Base-by-base conservation (phyloP, 768 basidiomycete genomes). In the Tulasnella sp. region DNA sequence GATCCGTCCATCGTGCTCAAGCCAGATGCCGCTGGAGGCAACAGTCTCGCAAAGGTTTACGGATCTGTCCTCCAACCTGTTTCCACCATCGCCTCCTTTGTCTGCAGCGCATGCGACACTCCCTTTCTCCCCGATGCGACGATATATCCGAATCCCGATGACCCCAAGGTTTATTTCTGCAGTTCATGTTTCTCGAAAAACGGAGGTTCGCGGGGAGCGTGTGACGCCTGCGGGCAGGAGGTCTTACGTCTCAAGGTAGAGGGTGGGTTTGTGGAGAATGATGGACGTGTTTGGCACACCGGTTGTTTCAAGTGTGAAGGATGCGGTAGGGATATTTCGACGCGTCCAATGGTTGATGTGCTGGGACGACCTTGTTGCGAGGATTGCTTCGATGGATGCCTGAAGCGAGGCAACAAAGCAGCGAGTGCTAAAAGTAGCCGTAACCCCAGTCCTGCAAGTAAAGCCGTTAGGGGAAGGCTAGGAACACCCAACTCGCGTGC, bases 41-140 rank as follows among this genome's bases (percentile, higher is more conserved):
- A 29, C 1, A 80, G 86, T 19, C 74, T 81, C 19, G 81, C 88
- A 44, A 92, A 88, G 70, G 88, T 85, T 3, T 91, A 89, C 64
- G 89, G 89, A 26, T 89, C 89, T 0, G 78, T 92, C 23, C 73
- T 92, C 17, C 88, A 90, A 67, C 81, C 86, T 23, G 83, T 83
- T 64, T 86, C 86, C 66, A 78, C 84, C 4, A 76, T 90, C n/a
- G 69, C 77, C 8, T 78, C 82, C 26, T 83, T 84, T 66, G 79
- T 80, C 2, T 92, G 89, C 68, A 78, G 78, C 32, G 68, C 81
- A 11, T 92, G 89, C 68, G 72, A 74, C 15, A 70, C 75, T 0
- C 73, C 76, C 9, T 92, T 91, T 67, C 79, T 82, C 34, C 88
- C 88, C 2, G 88, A 92, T 68, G 80, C 85, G 21, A 92, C 89